phyloP scores from a whole-genome alignment of 768 basidiomycete species.

The Kwoniella botswanensis region DNA sequence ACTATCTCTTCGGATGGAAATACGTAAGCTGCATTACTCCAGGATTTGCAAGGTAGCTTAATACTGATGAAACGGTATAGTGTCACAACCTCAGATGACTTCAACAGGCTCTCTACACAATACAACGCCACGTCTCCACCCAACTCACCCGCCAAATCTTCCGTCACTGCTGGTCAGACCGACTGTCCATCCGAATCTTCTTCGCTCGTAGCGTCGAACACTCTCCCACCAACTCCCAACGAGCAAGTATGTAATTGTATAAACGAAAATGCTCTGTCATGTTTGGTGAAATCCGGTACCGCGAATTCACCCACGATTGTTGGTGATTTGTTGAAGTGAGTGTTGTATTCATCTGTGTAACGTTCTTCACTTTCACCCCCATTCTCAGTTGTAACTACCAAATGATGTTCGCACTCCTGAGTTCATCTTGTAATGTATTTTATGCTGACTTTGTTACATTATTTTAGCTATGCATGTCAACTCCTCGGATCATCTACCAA shows the following conservation, averaged over 20 bases:
- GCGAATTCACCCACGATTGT: constrained; percentile 58
- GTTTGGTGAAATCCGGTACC: constrained; percentile 71
- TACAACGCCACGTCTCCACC: constrained; percentile 65
- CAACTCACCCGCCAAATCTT: constrained; percentile 68
- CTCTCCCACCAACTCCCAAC: constrained; percentile 83
- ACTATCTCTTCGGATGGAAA: constrained; percentile 65
- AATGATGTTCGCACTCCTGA: not conserved
- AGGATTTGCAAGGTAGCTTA: not conserved
- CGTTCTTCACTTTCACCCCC: not conserved
- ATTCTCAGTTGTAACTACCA: not conserved
- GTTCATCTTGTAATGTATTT: not conserved
- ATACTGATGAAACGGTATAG: constrained; percentile 55
- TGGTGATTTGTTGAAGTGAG: constrained; percentile 55
- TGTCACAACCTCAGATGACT: constrained; percentile 73
- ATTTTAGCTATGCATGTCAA: constrained; percentile 70
- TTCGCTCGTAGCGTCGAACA: constrained; percentile 70
- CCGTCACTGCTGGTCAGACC: constrained; percentile 61
- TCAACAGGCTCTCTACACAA: constrained; percentile 67
- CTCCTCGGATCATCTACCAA: constrained; percentile 65
- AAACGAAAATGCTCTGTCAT: constrained; percentile 67
- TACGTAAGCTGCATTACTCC: constrained; percentile 37
- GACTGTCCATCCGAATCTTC: constrained; percentile 70
- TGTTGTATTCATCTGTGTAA: not conserved
- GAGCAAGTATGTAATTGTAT: constrained; percentile 79
- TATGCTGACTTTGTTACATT: not conserved